phyloP scores from a whole-genome alignment of 1,284 basidiomycete species.

The Malassezia cuniculi region DNA sequence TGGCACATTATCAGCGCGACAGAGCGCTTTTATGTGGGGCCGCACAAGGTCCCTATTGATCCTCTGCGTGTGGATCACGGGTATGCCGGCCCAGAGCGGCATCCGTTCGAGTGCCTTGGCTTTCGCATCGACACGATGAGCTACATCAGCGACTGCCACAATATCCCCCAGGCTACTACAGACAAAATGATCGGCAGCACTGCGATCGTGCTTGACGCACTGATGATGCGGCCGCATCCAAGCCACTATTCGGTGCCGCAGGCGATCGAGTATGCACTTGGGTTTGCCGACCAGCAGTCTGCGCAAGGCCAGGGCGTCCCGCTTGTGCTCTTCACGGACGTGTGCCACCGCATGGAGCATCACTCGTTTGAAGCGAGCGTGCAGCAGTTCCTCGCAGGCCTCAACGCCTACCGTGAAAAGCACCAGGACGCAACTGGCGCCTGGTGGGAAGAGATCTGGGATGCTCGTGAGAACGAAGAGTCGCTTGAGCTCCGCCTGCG shows the following conservation, averaged over 20 bases:
- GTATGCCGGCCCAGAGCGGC: constrained; percentile 12
- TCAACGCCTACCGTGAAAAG: constrained; percentile 3
- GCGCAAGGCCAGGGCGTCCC: constrained; percentile 12
- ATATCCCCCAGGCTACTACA: constrained; percentile 21
- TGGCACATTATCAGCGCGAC: constrained; percentile 34
- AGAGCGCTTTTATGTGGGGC: constrained; percentile 12
- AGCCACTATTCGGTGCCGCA: constrained; percentile 37
- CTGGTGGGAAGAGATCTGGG: constrained; percentile 32
- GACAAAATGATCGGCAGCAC: constrained; percentile 22
- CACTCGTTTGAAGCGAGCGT: constrained; percentile 12
- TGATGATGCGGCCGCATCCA: constrained; percentile 32
- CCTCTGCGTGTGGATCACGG: constrained; percentile 36
- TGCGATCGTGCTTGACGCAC: constrained; percentile 30
- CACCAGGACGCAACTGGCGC: not conserved
- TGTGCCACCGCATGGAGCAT: constrained; percentile 36
- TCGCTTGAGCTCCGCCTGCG: constrained; percentile 13
- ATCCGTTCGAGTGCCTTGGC: constrained; percentile 31
- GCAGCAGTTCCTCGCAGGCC: constrained; percentile 17
- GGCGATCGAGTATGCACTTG: constrained; percentile 18
- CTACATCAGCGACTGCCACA: constrained; percentile 38
- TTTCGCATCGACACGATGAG: constrained; percentile 36
- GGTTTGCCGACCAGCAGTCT: not conserved
- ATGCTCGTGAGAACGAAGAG: constrained; percentile 21
- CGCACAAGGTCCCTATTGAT: constrained; percentile 13
- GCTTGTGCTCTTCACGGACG: constrained; percentile 32